These are phyloP conservation scores for Prunus yedoensis DNA, from an alignment of 331 rosid genomes.

Conservation along the genomic window DNA sequence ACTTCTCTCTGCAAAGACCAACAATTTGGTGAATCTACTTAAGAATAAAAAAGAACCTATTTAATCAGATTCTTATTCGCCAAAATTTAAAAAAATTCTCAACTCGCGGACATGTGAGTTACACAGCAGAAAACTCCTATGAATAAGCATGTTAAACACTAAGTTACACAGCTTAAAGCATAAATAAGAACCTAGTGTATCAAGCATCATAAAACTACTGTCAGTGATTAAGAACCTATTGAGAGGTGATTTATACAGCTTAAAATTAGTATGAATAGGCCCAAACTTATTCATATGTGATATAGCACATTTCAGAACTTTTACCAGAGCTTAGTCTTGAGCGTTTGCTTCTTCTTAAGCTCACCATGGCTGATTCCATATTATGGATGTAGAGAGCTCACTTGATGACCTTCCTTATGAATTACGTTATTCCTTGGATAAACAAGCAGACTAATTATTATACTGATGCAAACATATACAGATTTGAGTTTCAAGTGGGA, in stretches of 20 bases:
- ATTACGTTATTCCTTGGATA: slow-evolving; percentile 2
- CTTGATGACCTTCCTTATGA: slow-evolving; percentile 11
- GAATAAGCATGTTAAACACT: not conserved
- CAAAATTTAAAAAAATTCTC: not conserved
- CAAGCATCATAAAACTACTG: no score
- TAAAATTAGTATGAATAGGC: no score
- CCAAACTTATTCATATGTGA: no score
- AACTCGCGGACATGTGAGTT: not conserved
- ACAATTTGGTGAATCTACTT: slow-evolving; percentile 13
- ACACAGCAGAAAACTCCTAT: not conserved
- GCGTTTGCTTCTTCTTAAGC: slow-evolving; percentile 84
- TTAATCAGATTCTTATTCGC: slow-evolving; percentile 10
- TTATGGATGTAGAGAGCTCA: slow-evolving; percentile 22
- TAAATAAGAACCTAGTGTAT: no score
- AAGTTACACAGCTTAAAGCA: no score
- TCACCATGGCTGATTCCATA: slow-evolving; percentile 58
- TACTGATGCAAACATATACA: slow-evolving; percentile 9
- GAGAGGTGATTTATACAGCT: no score
- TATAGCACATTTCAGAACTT: slow-evolving; percentile 11
- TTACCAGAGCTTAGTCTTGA: slow-evolving; percentile 74
- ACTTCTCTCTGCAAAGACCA: slow-evolving; percentile 46
- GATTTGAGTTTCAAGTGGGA: slow-evolving; percentile 15
- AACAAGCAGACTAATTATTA: slow-evolving; percentile 26
- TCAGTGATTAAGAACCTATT: no score
- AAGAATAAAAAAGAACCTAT: slow-evolving; percentile 3